Base-by-base conservation (phyloP, 2,329 filamentous ascomycete genomes). In the Sporothrix schenckii region DNA sequence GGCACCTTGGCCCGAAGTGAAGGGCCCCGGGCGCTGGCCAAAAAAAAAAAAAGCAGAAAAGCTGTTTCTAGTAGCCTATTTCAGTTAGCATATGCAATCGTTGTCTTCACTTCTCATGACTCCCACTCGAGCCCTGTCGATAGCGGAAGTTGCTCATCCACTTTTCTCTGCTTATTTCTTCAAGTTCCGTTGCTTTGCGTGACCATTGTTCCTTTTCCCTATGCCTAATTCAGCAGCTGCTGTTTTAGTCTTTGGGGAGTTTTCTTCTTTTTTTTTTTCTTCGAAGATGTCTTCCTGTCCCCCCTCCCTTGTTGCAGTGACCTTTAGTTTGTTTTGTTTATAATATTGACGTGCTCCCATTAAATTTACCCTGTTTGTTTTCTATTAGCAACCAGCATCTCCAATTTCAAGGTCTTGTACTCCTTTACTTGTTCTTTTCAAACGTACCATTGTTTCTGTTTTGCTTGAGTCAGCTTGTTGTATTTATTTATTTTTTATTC, bases 281-380 rank as follows among this genome's bases (percentile, higher is more conserved):
- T 56, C 2, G 16, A 21, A 27, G 4, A 9, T 24, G 47, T 24
- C n/a, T 69, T 27, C 30, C 39, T 16, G 14, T 47, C 63, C 52
- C 39, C 52, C 30, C 34, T 54, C 11, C 19, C 30, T 52, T 52
- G 24, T 44, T 47, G 2, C 24, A 52, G 47, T 66, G 47, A 41
- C 63, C 63, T 66, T n/a, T n/a, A n/a, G n/a, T 69, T 60, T 50
- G 44, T 66, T 66, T 65, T 66, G 19, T 52, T 39, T 50, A 66
- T 65, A 49, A 65, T 50, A 65, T 21, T 16, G 41, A 47, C 9
- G 24, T 52, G 47, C 27, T 39, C 44, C 63, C 30, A 41, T 39
- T 52, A 66, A 47, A 52, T 39, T 52, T 52, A 47, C 58, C 13
- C 47, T 65, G 19, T 66, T 65, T 30, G 11, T 30, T 65, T 65